phyloP scores from a whole-genome alignment of 768 basidiomycete species.

The Panellus pusillus region DNA sequence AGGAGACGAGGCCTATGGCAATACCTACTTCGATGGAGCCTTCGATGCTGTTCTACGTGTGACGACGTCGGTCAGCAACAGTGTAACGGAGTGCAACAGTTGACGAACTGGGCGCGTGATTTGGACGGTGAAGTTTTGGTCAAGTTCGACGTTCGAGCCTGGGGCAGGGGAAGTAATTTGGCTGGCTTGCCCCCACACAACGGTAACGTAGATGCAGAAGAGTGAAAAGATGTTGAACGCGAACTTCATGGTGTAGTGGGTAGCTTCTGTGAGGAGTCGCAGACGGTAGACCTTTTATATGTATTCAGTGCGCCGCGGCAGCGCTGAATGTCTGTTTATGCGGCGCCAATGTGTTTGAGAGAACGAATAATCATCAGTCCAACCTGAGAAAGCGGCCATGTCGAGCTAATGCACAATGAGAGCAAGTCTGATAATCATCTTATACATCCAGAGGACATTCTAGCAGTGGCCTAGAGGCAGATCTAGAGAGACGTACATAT shows the following conservation, averaged over 20 bases:
- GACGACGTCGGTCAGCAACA: neutral
- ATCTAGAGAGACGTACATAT: too few relatives aligned
- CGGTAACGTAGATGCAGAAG: slow-evolving; percentile 5
- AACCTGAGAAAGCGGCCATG: too few relatives aligned
- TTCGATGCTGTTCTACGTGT: slow-evolving; percentile 10
- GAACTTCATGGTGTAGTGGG: slow-evolving; percentile 2
- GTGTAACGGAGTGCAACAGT: too few relatives aligned
- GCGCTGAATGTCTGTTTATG: neutral
- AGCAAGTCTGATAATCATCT: too few relatives aligned
- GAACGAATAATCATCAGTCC: too few relatives aligned
- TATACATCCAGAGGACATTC: too few relatives aligned
- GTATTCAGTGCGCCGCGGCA: too few relatives aligned
- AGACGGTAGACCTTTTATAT: too few relatives aligned
- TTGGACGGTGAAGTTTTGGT: slow-evolving; percentile 3
- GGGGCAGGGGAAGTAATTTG: slow-evolving; percentile 4
- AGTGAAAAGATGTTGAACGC: neutral
- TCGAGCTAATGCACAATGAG: too few relatives aligned
- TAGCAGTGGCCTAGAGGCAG: too few relatives aligned
- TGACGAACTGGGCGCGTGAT: slow-evolving; percentile 10
- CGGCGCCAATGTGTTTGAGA: neutral
- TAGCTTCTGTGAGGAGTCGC: too few relatives aligned
- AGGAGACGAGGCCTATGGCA: slow-evolving; percentile 7
- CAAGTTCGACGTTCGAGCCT: slow-evolving; percentile 1
- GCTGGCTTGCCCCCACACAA: slow-evolving; percentile 5
- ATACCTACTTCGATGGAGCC: slow-evolving; percentile 16